A percentile compares a stretch with the other conserved stretches of the same genome.
phyloP scores from a whole-genome alignment of 345 rosid species.

The Aegle marmelos region DNA sequence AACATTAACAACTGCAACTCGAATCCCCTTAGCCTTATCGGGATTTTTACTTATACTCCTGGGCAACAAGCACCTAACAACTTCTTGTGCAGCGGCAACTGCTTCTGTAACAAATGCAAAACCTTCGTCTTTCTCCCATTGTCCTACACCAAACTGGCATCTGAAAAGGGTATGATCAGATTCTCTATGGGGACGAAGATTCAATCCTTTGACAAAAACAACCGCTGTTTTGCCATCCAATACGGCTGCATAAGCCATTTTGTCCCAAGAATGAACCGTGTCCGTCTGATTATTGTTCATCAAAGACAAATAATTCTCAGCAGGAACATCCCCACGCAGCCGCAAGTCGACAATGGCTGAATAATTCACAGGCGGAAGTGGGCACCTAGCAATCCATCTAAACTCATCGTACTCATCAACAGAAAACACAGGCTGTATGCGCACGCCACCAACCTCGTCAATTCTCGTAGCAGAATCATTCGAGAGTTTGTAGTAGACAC shows the following conservation, averaged over 20 bases:
- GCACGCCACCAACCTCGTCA: slow-evolving; percentile 17
- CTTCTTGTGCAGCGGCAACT: slow-evolving; percentile 85
- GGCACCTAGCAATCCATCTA: slow-evolving; percentile 70
- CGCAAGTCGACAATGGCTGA: slow-evolving; percentile 58
- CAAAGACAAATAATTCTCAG: slow-evolving; percentile 9
- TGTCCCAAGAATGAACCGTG: slow-evolving; percentile 63
- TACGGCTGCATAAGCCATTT: slow-evolving; percentile 68
- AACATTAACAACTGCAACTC: slow-evolving; percentile 39
- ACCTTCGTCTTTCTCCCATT: slow-evolving; percentile 37
- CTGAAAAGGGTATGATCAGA: slow-evolving; percentile 60
- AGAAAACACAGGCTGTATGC: slow-evolving; percentile 40
- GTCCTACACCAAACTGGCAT: slow-evolving; percentile 62
- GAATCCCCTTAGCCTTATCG: slow-evolving; percentile 49
- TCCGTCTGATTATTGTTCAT: slow-evolving; percentile 22
- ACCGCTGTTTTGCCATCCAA: slow-evolving; percentile 66
- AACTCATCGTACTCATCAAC: slow-evolving; percentile 49
- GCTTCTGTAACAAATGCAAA: slow-evolving; percentile 52
- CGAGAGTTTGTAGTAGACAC: slow-evolving; percentile 45
- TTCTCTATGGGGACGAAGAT: slow-evolving; percentile 73
- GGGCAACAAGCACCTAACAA: slow-evolving; percentile 78
- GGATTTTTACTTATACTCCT: slow-evolving; percentile 47
- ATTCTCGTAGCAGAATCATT: slow-evolving; percentile 8
- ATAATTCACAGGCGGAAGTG: slow-evolving; percentile 55
- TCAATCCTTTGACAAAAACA: slow-evolving; percentile 85
- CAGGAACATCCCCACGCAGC: slow-evolving; percentile 34